phyloP scores from a whole-genome alignment of 192 early-diverging fungal genomes.

The Globomyces pollinis-pini region DNA sequence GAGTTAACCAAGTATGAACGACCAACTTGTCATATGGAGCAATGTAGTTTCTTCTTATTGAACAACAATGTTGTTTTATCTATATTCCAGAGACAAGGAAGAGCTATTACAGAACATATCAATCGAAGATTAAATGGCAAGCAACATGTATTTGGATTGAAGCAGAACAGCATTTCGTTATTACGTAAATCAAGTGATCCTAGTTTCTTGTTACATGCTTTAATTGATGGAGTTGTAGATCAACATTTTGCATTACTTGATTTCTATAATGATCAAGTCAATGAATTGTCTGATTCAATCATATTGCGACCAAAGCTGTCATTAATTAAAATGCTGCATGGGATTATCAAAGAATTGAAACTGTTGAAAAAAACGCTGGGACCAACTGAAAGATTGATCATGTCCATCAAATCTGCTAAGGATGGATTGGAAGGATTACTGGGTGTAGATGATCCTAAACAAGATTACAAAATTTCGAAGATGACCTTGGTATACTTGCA shows the following conservation, averaged over 20 bases:
- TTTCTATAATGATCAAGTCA: constrained; percentile 14
- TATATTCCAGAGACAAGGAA: constrained; percentile 25
- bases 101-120: constrained; percentile 8
- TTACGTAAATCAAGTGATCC: constrained; percentile 21
- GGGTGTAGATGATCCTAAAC: background rate
- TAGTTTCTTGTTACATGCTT: constrained; percentile 21
- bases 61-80: constrained; percentile 18
- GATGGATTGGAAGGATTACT: background rate
- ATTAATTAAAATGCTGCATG: constrained; percentile 14
- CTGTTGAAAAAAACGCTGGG: constrained; percentile 11
- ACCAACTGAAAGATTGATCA: constrained; percentile 15
- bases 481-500: constrained; percentile 22
- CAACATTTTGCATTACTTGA: constrained; percentile 25
- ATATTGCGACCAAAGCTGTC: constrained; percentile 11
- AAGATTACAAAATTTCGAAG: constrained; percentile 6
- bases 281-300: constrained; percentile 12
- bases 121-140: constrained; percentile 9
- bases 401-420: constrained; percentile 7
- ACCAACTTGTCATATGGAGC: constrained; percentile 16
- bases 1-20: background rate
- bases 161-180: too few relatives aligned
- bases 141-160: too few relatives aligned
- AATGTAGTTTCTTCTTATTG: constrained; percentile 22
- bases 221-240: constrained; percentile 27
- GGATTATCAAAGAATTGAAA: constrained; percentile 27